Evolutionary conservation across 2,329 filamentous ascomycete genomes (phyloP).

Genomic region (Hymenoscyphus scutula): DNA sequence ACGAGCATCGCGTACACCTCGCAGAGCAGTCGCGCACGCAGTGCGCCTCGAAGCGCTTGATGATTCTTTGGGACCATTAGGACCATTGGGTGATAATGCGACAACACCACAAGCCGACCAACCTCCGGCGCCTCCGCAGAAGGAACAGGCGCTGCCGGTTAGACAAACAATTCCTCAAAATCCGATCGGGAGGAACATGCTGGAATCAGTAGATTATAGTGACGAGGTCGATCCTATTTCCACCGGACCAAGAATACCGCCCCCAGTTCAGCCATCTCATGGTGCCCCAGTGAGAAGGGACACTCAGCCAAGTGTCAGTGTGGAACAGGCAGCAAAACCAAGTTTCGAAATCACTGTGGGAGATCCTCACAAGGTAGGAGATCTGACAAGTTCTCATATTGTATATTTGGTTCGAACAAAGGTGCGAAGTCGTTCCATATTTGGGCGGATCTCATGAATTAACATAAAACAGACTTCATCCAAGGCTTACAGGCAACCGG

Average conservation of each 20-base stretch:
- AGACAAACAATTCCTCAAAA: conserved; percentile 46
- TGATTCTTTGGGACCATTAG: conserved; percentile 73
- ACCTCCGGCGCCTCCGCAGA: conserved; percentile 67
- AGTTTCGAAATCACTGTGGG: conserved; percentile 88
- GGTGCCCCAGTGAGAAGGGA: conserved; percentile 51
- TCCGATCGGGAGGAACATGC: conserved; percentile 48
- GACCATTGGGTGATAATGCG: conserved; percentile 56
- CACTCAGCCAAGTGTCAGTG: conserved; percentile 74
- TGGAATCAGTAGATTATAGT: conserved; percentile 69
- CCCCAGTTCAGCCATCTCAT: conserved; percentile 58
- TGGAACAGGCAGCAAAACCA: conserved; percentile 92
- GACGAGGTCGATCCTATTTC: conserved; percentile 53
- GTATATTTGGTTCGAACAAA: conserved; percentile 95
- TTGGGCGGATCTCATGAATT: neutral
- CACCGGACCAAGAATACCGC: conserved; percentile 61
- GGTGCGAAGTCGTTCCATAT: conserved; percentile 47
- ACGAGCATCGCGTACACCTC: conserved; percentile 39
- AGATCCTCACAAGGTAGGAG: conserved; percentile 96
- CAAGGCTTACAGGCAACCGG: conserved; percentile 88
- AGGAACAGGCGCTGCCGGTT: conserved; percentile 62
- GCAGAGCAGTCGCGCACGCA: conserved; percentile 69
- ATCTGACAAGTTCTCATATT: conserved; percentile 94
- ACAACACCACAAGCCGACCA: conserved; percentile 43
- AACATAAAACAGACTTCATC: conserved; percentile 70
- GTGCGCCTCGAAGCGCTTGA: conserved; percentile 76